phyloP scores from a whole-genome alignment of 768 basidiomycete species.

The Psilocybe azurescens region DNA sequence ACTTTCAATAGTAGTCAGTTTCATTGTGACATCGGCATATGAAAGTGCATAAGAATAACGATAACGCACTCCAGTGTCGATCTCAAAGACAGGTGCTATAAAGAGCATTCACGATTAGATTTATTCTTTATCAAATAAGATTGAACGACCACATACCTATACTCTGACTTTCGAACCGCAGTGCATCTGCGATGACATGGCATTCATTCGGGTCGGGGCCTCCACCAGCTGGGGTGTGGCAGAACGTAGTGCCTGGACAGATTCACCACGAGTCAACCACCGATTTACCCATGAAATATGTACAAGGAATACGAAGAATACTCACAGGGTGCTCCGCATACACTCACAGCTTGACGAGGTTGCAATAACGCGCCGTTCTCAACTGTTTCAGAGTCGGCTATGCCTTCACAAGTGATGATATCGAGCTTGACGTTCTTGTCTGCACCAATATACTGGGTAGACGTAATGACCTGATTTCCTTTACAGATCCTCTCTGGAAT shows the following conservation, averaged over 20 bases:
- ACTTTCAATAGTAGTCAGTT: slow-evolving; percentile 17
- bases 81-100: slow-evolving; percentile 13
- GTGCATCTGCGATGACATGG: slow-evolving; percentile 52
- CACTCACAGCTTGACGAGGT: slow-evolving; percentile 36
- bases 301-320: neutral
- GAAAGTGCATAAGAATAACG: too few relatives aligned
- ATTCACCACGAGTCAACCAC: too few relatives aligned
- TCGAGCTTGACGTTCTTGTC: slow-evolving; percentile 46
- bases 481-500: slow-evolving; percentile 15
- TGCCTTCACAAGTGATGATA: slow-evolving; percentile 24
- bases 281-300: slow-evolving; percentile 9
- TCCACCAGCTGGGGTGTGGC: slow-evolving; percentile 49
- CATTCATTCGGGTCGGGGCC: slow-evolving; percentile 55
- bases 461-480: slow-evolving; percentile 16
- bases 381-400: slow-evolving; percentile 1
- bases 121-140: too few relatives aligned
- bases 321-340: slow-evolving; percentile 47
- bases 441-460: slow-evolving; percentile 36
- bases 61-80: slow-evolving; percentile 14
- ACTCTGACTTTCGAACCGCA: slow-evolving; percentile 52
- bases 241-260: slow-evolving; percentile 39
- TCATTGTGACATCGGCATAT: neutral
- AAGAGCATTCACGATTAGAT: neutral
- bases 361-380: slow-evolving; percentile 14
- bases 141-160: slow-evolving; percentile 25